Conservation (phyloP, 2,329 filamentous ascomycete genomes). For the Plectosphaerella sp. region DNA sequence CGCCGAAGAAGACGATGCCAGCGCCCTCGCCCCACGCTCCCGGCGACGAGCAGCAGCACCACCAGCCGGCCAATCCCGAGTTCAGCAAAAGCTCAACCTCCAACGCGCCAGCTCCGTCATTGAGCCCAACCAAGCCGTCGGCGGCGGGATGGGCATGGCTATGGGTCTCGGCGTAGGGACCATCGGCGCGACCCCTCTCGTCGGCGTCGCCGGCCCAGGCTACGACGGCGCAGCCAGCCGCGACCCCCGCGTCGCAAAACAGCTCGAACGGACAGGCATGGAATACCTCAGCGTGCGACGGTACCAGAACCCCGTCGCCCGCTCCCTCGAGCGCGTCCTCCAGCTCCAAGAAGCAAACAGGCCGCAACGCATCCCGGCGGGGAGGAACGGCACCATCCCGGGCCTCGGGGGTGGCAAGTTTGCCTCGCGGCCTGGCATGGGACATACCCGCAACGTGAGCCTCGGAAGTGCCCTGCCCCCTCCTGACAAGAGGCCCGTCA, state of each 20-base stretch:
- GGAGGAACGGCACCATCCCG: conserved; percentile 28
- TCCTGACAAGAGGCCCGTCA: conserved; percentile 18
- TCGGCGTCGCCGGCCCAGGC: conserved; percentile 49
- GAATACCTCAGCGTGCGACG: conserved; percentile 72
- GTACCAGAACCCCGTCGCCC: conserved; percentile 65
- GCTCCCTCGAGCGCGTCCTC: conserved; percentile 47
- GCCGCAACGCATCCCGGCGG: conserved; percentile 40
- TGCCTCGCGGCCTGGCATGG: conserved; percentile 20
- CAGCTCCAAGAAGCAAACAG: conserved; percentile 37
- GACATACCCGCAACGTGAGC: conserved; percentile 34
- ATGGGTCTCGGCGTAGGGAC: conserved; percentile 24
- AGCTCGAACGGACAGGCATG: conserved; percentile 65
- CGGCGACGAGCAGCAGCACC: conserved; percentile 33
- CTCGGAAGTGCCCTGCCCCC: conserved; percentile 13
- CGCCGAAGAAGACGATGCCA: conserved; percentile 32
- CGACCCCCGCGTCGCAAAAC: conserved; percentile 59
- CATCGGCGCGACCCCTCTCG: conserved; percentile 39
- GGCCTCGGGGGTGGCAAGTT: conserved; percentile 27
- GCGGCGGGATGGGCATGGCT: conserved; percentile 17
- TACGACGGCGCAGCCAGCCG: conserved; percentile 46
- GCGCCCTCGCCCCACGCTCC: conserved; percentile 41
- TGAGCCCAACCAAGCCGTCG: conserved; percentile 51
- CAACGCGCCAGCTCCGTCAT: conserved; percentile 70
- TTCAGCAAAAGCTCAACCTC: conserved; percentile 71
- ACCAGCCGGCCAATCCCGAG: conserved; percentile 57